Conservation (phyloP, 495 filamentous ascomycete genomes). For the Penicillium fimorum region DNA sequence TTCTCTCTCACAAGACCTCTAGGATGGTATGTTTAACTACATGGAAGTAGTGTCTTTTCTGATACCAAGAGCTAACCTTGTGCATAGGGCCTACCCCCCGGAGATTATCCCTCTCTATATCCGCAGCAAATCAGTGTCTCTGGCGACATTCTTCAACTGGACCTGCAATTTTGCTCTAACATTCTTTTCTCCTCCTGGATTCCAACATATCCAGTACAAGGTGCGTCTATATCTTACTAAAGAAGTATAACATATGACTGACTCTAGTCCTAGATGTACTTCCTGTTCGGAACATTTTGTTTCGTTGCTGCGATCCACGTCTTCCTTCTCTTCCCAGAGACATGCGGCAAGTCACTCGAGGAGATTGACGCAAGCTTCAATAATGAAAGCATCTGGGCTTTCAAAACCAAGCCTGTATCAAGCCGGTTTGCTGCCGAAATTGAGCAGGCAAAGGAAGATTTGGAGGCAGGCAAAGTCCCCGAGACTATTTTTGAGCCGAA, state of each 20-base stretch:
- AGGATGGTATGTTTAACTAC: constrained; percentile 14
- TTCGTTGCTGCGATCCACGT: constrained; percentile 63
- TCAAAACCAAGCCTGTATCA: constrained; percentile 11
- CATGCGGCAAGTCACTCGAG: constrained; percentile 60
- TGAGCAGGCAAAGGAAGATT: constrained; percentile 19
- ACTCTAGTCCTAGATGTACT: constrained; percentile 11
- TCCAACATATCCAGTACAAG: constrained; percentile 58
- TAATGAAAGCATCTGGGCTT: constrained; percentile 23
- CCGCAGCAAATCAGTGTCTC: constrained; percentile 20
- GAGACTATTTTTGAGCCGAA: constrained; percentile 1
- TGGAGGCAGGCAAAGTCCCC: constrained; percentile 8
- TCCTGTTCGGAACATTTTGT: constrained; percentile 30
- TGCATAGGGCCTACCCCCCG: constrained; percentile 19
- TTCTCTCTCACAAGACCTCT: constrained; percentile 9
- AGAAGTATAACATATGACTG: background rate
- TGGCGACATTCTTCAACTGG: constrained; percentile 23
- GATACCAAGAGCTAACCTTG: background rate
- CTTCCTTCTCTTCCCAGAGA: constrained; percentile 66
- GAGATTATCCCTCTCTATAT: constrained; percentile 24
- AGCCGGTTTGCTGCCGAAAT: constrained; percentile 18
- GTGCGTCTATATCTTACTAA: background rate
- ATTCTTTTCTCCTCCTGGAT: constrained; percentile 61
- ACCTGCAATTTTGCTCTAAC: constrained; percentile 48
- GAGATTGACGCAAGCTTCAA: constrained; percentile 66
- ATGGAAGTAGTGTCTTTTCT: too few species aligned